phyloP scores from a whole-genome alignment of 164 flowering plant species.

The Sedum album region DNA sequence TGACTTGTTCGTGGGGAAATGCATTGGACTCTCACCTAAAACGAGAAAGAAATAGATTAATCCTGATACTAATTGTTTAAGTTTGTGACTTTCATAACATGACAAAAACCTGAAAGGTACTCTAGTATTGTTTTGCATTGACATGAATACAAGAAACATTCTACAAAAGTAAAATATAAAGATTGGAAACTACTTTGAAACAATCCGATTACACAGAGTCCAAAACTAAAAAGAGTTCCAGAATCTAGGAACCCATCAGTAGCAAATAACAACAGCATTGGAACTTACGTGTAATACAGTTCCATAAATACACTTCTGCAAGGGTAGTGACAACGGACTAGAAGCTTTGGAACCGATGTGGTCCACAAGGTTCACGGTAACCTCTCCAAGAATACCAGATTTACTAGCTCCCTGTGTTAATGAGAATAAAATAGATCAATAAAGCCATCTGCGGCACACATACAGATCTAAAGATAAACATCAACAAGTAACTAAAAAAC shows the following conservation, averaged over 20 bases:
- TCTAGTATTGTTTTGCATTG: neutral
- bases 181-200: neutral
- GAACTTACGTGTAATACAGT: slow-evolving; percentile 45
- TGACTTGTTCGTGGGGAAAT: slow-evolving; percentile 34
- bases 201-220: neutral
- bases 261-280: neutral
- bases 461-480: neutral
- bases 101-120: neutral
- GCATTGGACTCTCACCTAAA: slow-evolving; percentile 56
- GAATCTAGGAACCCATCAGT: neutral
- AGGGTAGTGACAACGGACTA: slow-evolving; percentile 36
- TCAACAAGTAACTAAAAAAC: neutral
- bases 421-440: neutral
- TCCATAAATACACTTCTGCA: no score
- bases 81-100: no score
- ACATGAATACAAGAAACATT: neutral
- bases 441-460: neutral
- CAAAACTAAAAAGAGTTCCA: neutral
- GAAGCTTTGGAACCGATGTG: slow-evolving; percentile 27
- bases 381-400: slow-evolving; percentile 57
- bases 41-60: neutral
- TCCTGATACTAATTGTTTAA: neutral
- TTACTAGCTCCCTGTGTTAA: slow-evolving; percentile 46
- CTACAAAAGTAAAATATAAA: neutral
- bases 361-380: slow-evolving; percentile 30